Conservation (phyloP, 495 filamentous ascomycete genomes). For the Neurospora tetraspora region DNA sequence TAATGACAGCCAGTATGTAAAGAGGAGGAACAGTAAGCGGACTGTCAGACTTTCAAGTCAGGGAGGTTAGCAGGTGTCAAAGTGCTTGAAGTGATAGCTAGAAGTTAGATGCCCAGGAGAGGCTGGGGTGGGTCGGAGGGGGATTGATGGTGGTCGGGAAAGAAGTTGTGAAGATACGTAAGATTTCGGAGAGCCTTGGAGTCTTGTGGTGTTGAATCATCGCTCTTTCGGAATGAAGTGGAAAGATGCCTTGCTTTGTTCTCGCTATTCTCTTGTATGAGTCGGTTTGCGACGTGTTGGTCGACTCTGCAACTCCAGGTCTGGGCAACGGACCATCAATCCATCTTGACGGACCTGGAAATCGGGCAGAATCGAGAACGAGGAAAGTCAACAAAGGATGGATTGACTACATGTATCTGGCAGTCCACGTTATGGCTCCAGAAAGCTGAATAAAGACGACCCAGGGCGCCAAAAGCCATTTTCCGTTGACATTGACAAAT, state of each 20-base stretch:
- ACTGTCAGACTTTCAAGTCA: no score
- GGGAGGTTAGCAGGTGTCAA: not conserved
- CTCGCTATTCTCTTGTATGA: not conserved
- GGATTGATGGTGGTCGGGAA: no score
- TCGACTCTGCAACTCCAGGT: not conserved
- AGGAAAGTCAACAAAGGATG: not conserved
- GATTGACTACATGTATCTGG: not conserved
- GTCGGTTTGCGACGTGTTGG: not conserved
- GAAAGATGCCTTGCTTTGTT: not conserved
- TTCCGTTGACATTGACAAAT: not conserved
- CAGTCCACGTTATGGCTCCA: not conserved
- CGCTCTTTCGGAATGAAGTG: not conserved
- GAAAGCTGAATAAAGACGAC: not conserved
- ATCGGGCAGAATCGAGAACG: not conserved
- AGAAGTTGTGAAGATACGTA: not conserved
- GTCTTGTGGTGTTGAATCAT: not conserved
- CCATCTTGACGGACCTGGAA: no score
- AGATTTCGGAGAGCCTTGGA: not conserved
- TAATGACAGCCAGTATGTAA: no score
- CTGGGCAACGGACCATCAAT: not conserved
- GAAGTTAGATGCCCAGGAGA: not conserved
- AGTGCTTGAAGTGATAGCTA: not conserved
- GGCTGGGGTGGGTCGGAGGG: not conserved
- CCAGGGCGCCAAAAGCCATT: not conserved
- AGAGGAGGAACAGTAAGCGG: no score